Percentiles rank a stretch among this genome's conserved stretches.
Conservation (phyloP, 306 rosid species). For the Ormosia semicastrata region DNA sequence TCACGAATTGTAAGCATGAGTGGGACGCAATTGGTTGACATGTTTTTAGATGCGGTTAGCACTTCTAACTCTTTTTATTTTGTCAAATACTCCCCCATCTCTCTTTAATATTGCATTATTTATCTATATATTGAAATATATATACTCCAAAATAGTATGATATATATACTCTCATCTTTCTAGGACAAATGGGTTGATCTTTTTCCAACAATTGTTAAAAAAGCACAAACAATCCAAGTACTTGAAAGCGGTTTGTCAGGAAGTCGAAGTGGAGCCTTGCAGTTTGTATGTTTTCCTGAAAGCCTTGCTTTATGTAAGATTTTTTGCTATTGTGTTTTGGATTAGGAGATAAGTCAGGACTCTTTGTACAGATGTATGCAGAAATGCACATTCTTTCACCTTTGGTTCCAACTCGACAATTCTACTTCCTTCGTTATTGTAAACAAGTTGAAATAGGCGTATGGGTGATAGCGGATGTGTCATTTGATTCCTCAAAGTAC, state of each 20-base stretch:
- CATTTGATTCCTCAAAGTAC: conserved; percentile 37
- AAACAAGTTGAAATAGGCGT: conserved; percentile 43
- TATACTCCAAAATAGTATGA: not conserved
- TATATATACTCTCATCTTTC: not conserved
- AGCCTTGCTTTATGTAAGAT: not conserved
- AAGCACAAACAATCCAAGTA: conserved; percentile 50
- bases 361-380: conserved; percentile 57
- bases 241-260: conserved; percentile 46
- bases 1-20: conserved; percentile 43
- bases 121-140: not conserved
- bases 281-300: conserved; percentile 41
- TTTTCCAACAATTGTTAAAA: conserved; percentile 60
- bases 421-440: conserved; percentile 58
- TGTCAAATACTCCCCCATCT: no score
- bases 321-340: not conserved
- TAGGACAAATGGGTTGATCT: conserved; percentile 63
- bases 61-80: not conserved
- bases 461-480: conserved; percentile 70
- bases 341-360: not conserved
- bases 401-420: conserved; percentile 49
- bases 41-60: conserved; percentile 56
- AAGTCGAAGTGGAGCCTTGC: conserved; percentile 48
- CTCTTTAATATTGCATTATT: not conserved
- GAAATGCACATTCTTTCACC: conserved; percentile 78
- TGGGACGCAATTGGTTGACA: conserved; percentile 47